phyloP scores from a whole-genome alignment of 2,329 filamentous ascomycete species.

The Ilyonectria robusta region DNA sequence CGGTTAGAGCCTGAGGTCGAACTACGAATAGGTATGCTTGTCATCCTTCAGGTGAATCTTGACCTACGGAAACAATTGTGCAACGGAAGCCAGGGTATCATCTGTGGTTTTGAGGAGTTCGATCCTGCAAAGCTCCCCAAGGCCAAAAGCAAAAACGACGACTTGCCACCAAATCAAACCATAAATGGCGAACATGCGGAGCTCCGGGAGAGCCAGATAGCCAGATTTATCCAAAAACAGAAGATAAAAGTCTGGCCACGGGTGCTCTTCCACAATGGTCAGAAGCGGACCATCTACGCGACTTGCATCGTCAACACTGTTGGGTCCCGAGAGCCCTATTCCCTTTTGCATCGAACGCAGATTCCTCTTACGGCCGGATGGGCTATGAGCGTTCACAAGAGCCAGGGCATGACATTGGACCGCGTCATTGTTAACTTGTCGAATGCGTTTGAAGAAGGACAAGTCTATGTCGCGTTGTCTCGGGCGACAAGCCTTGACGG shows the following conservation, averaged over 20 bases:
- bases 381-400: slow-evolving; percentile 76
- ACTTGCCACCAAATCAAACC: no score
- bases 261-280: slow-evolving; percentile 67
- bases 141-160: background rate
- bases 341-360: slow-evolving; percentile 69
- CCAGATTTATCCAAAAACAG: slow-evolving; percentile 23
- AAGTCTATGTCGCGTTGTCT: slow-evolving; percentile 68
- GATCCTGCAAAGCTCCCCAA: slow-evolving; percentile 3
- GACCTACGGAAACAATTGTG: slow-evolving; percentile 18
- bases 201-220: slow-evolving; percentile 26
- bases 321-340: slow-evolving; percentile 61
- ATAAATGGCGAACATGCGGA: slow-evolving; percentile 22
- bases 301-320: slow-evolving; percentile 64
- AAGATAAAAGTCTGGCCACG: slow-evolving; percentile 31
- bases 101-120: slow-evolving; percentile 38
- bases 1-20: slow-evolving; percentile 25
- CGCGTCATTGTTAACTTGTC: slow-evolving; percentile 69
- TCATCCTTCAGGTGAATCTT: slow-evolving; percentile 46
- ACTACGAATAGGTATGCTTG: slow-evolving; percentile 38
- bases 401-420: slow-evolving; percentile 74
- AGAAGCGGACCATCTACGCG: slow-evolving; percentile 61
- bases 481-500: slow-evolving; percentile 38
- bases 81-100: slow-evolving; percentile 48
- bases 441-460: slow-evolving; percentile 68
- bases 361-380: slow-evolving; percentile 72